Base-by-base conservation (phyloP, 257 asterid species). In the Lycium barbarum region DNA sequence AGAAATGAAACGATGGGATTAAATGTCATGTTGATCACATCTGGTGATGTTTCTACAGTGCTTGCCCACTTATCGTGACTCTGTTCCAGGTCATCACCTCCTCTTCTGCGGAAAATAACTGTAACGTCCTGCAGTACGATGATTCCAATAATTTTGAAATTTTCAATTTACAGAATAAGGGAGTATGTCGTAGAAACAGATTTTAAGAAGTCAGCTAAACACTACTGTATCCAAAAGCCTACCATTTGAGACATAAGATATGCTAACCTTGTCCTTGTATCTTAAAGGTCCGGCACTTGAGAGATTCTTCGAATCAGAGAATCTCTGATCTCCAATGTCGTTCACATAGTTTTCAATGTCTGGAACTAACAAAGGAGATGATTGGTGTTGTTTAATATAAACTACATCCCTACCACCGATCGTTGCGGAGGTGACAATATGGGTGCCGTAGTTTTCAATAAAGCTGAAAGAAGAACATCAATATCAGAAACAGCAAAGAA, bases 31-130 rank as follows among this genome's bases (percentile, higher is more conserved):
- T 92, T 93, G 86, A 97, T 95, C 86, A 97, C 98, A 89, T 97
- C 99, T 10, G 99, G 99, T 15, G 99, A 93, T 18, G 90, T 89
- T 87, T 95, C 95, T 59, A 97, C 99, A n/a, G 97, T 89, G 86
- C 65, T 86, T 81, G 94, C 97, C 99, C 99, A 97, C 87, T 92
- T 97, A 40, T 88, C 91, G 83, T 95, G 96, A 89, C 99, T 97
- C 92, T 97, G 99, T 87, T 97, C 99, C 63, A 97, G 98, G 85
- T 97, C 99, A 83, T 97, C 99, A 38, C 99, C 99, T 73, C 99
- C 99, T 90, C 99, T 91, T 91, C 99, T 94, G 88, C 99, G 91
- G 90, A 97, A 97, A 88, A 97, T 97, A 54, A 97, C 99, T 0
- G 99, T 97, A 80, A 97, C 99, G 71, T 97, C 99, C 99, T 97